phyloP scores from a whole-genome alignment of 2,329 filamentous ascomycete species.

The Amylocarpus encephaloides region DNA sequence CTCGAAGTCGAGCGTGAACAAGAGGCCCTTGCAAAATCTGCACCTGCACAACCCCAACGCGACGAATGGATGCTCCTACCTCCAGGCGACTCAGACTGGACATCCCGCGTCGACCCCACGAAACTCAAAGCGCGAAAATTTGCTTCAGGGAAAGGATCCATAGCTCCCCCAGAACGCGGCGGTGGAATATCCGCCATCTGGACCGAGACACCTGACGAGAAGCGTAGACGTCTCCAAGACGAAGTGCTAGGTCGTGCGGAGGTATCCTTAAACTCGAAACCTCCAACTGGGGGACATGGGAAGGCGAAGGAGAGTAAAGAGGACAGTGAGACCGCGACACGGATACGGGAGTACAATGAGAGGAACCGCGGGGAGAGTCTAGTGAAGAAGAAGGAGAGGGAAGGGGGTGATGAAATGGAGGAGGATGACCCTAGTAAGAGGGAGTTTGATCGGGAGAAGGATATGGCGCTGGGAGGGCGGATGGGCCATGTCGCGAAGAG shows the following conservation, averaged over 20 bases:
- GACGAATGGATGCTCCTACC: conserved; percentile 83
- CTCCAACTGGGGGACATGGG: conserved; percentile 15
- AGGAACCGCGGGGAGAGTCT: conserved; percentile 49
- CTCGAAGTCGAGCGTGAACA: conserved; percentile 18
- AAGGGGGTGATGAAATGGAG: conserved; percentile 44
- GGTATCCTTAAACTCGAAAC: conserved; percentile 5
- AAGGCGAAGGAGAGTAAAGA: conserved; percentile 25
- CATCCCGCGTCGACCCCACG: conserved; percentile 69
- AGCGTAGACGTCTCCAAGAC: conserved; percentile 71
- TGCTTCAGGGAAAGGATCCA: conserved; percentile 59
- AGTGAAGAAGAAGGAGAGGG: conserved; percentile 40
- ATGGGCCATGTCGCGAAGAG: conserved; percentile 68
- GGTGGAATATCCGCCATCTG: conserved; percentile 49
- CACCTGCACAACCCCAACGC: conserved; percentile 50
- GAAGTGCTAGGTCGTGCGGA: conserved; percentile 67
- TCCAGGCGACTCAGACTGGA: conserved; percentile 47
- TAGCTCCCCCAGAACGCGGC: conserved; percentile 32
- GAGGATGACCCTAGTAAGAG: conserved; percentile 89
- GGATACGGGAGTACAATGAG: conserved; percentile 54
- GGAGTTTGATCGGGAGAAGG: conserved; percentile 87
- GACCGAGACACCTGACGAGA: conserved; percentile 89
- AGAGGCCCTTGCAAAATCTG: conserved; percentile 28
- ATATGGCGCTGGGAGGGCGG: conserved; percentile 72
- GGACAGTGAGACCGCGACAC: conserved; percentile 40
- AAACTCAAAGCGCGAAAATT: conserved; percentile 79